A percentile compares a stretch with the other conserved stretches of the same genome.
phyloP scores from a whole-genome alignment of 768 basidiomycete species.

The Inosperma sp. region DNA sequence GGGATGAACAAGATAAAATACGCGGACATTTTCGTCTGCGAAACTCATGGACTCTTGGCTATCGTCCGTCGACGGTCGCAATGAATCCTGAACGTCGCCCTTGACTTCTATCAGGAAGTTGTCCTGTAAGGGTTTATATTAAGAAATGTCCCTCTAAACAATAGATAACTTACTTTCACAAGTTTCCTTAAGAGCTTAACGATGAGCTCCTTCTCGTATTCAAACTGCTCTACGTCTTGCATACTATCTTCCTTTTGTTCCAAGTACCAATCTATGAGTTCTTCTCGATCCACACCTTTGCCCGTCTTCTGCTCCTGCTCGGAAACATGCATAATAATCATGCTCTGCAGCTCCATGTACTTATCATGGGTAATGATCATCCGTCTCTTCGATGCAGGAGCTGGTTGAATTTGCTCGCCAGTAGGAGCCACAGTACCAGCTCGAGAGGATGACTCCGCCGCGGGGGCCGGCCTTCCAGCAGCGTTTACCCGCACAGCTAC shows the following conservation, averaged over 20 bases:
- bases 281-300: conserved; percentile 79
- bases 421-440: conserved; percentile 35
- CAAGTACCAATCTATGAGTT: conserved; percentile 95
- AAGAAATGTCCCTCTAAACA: not conserved
- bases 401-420: conserved; percentile 21
- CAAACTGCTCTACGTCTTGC: conserved; percentile 78
- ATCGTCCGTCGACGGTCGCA: conserved; percentile 62
- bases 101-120: conserved; percentile 78
- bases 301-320: conserved; percentile 73
- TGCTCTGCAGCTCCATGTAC: conserved; percentile 84
- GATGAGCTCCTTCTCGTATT: conserved; percentile 87
- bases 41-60: conserved; percentile 46
- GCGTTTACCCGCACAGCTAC: conserved; percentile 32
- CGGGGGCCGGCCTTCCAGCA: conserved; percentile 26
- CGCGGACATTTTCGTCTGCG: conserved; percentile 56
- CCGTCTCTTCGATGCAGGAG: conserved; percentile 52
- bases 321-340: conserved; percentile 79
- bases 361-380: conserved; percentile 96
- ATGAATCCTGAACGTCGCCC: conserved; percentile 78
- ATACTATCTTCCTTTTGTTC: conserved; percentile 84
- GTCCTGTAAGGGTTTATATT: conserved; percentile 46
- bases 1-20: conserved; percentile 90
- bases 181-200: conserved; percentile 85
- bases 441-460: conserved; percentile 35
- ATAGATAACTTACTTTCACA: conserved; percentile 68